Evolutionary conservation across 129 eudicot species (phyloP).

Genomic region (Chrysanthemum lavandulifolium): DNA sequence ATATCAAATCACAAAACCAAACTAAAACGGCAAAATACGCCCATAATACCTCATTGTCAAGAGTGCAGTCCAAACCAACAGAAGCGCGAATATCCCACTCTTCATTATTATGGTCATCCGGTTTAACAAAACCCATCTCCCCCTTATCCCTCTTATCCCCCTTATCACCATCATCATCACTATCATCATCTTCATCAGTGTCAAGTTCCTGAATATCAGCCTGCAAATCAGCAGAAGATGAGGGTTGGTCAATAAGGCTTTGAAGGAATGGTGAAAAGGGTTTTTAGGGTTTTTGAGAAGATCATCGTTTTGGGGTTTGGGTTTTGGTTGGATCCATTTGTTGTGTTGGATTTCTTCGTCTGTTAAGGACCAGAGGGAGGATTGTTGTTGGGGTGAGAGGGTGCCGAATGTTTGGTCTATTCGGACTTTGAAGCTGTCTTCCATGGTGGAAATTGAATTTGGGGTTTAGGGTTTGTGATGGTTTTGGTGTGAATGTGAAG

Average conservation of each 20-base stretch:
- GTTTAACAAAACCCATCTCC: conserved; percentile 17
- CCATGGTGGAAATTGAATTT: conserved; percentile 34
- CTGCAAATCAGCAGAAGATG: background rate
- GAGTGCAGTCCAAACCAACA: conserved; percentile 73
- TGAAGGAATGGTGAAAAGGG: conserved; percentile 26
- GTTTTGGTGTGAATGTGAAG: background rate
- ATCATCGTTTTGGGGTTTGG: conserved; percentile 30
- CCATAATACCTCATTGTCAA: conserved; percentile 65
- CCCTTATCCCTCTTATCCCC: conserved; percentile 24
- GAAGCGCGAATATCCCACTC: conserved; percentile 57
- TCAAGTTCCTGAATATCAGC: conserved; percentile 32
- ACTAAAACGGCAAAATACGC: no score
- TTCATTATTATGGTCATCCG: conserved; percentile 39
- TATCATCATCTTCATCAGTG: conserved; percentile 9
- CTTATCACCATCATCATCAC: background rate
- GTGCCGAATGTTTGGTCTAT: conserved; percentile 67
- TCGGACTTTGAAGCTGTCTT: conserved; percentile 77
- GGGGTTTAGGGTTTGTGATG: conserved; percentile 25
- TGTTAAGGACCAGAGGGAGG: conserved; percentile 68
- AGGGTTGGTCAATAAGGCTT: conserved; percentile 25
- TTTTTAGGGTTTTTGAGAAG: conserved; percentile 28
- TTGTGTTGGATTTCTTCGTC: conserved; percentile 72
- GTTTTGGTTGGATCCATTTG: conserved; percentile 56
- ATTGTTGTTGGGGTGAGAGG: conserved; percentile 29
- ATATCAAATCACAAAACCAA: no score